phyloP scores from a whole-genome alignment of 306 rosid genomes.

The Casuarina cunninghamiana region DNA sequence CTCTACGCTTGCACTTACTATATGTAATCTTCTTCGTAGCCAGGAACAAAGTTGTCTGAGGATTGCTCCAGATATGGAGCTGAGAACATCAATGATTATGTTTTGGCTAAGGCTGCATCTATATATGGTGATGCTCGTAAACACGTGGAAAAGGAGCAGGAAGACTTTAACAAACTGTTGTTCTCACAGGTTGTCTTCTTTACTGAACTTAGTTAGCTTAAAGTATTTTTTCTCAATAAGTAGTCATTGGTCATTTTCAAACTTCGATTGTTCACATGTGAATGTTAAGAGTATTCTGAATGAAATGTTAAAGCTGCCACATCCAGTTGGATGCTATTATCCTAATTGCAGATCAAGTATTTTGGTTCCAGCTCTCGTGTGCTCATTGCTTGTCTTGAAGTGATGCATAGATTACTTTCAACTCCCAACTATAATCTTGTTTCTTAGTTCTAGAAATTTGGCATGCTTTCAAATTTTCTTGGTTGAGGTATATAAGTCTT shows the following conservation, averaged over 20 bases:
- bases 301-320: not conserved
- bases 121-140: conserved; percentile 92
- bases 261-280: not conserved
- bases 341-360: not conserved
- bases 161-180: conserved; percentile 71
- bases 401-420: not conserved
- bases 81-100: conserved; percentile 67
- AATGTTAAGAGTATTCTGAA: not conserved
- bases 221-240: not conserved
- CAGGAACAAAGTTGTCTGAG: conserved; percentile 96
- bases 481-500: not conserved
- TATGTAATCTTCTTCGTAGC: conserved; percentile 46
- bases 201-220: no score
- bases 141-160: conserved; percentile 97
- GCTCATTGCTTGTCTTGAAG: not conserved
- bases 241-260: not conserved
- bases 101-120: conserved; percentile 92
- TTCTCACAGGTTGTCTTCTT: conserved; percentile 68
- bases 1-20: conserved; percentile 8
- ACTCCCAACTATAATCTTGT: not conserved
- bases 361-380: not conserved
- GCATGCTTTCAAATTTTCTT: not conserved
- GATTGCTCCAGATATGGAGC: conserved; percentile 97
- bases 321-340: not conserved
- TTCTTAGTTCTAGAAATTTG: not conserved